Percentiles rank a stretch among this genome's conserved stretches.
phyloP scores from a whole-genome alignment of 371 early-diverging fungal genomes.

The Syncephalastrum contaminatum region DNA sequence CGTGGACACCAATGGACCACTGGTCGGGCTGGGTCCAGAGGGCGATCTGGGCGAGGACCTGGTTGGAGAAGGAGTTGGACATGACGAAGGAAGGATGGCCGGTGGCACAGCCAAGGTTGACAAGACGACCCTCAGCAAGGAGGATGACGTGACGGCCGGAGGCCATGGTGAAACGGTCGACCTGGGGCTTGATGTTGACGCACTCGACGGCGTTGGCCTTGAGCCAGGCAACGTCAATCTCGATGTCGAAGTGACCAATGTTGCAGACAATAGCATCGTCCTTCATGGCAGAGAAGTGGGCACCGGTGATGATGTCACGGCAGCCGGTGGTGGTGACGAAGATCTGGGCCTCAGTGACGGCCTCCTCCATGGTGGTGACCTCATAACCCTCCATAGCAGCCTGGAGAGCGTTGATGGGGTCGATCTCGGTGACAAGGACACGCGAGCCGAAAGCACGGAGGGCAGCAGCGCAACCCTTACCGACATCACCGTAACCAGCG shows the following conservation, averaged over 20 bases:
- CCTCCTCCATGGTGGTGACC: constrained; percentile 98
- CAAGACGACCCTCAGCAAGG: constrained; percentile 98
- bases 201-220: constrained; percentile 88
- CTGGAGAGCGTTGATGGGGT: constrained; percentile 99
- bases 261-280: constrained; percentile 99
- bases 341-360: constrained; percentile 90
- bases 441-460: constrained; percentile 98
- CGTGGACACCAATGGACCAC: constrained; percentile 96
- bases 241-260: constrained; percentile 99
- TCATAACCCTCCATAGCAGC: constrained; percentile 99
- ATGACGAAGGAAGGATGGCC: constrained; percentile 99
- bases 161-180: constrained; percentile 95
- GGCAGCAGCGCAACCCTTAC: constrained; percentile 99
- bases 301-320: constrained; percentile 96
- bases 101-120: constrained; percentile 99
- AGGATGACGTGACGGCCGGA: constrained; percentile 94
- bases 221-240: constrained; percentile 99
- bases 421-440: constrained; percentile 97
- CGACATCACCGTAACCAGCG: constrained; percentile 99
- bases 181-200: constrained; percentile 98
- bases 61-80: constrained; percentile 99
- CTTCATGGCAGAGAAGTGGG: constrained; percentile 92
- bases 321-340: constrained; percentile 99
- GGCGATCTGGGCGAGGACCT: constrained; percentile 98
- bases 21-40: constrained; percentile 91